These are phyloP conservation scores for Citrus australasica DNA, from an alignment of 345 rosid genomes.

Conservation along the genomic window DNA sequence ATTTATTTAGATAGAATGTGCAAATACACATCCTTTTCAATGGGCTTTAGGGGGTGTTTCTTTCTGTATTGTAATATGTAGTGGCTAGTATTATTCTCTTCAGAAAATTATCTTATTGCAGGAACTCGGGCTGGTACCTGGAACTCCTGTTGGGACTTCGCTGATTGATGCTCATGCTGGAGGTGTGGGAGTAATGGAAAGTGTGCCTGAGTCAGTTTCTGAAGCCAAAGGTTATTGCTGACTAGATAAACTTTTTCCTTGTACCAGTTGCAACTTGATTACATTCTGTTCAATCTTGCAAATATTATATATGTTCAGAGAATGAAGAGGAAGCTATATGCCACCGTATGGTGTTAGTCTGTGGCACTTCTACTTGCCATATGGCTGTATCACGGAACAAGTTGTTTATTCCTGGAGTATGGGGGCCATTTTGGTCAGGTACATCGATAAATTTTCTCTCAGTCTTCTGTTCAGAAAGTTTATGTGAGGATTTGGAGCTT, in stretches of 20 bases:
- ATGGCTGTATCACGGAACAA: slow-evolving; percentile 86
- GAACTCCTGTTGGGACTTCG: slow-evolving; percentile 88
- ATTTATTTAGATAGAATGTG: slow-evolving; percentile 27
- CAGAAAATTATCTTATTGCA: slow-evolving; percentile 25
- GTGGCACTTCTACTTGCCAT: slow-evolving; percentile 97
- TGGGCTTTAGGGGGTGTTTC: slow-evolving; percentile 24
- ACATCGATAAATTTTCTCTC: neutral
- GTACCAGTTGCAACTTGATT: neutral
- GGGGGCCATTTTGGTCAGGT: slow-evolving; percentile 99
- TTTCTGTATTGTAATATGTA: neutral
- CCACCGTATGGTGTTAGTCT: slow-evolving; percentile 79
- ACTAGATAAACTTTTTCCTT: neutral
- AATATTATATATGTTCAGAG: slow-evolving; percentile 27
- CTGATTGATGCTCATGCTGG: slow-evolving; percentile 99
- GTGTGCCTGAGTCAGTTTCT: slow-evolving; percentile 44
- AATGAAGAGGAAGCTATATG: slow-evolving; percentile 65
- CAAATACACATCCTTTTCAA: slow-evolving; percentile 8
- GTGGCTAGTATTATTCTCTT: slow-evolving; percentile 9
- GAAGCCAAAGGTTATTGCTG: slow-evolving; percentile 49
- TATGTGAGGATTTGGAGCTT: neutral
- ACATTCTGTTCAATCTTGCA: neutral
- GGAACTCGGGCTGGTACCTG: slow-evolving; percentile 80
- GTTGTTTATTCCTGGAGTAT: slow-evolving; percentile 91
- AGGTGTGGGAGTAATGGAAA: slow-evolving; percentile 94
- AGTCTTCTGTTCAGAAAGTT: neutral